Base-by-base conservation (phyloP, 2,329 filamentous ascomycete genomes). In the Monilinia fructicola region DNA sequence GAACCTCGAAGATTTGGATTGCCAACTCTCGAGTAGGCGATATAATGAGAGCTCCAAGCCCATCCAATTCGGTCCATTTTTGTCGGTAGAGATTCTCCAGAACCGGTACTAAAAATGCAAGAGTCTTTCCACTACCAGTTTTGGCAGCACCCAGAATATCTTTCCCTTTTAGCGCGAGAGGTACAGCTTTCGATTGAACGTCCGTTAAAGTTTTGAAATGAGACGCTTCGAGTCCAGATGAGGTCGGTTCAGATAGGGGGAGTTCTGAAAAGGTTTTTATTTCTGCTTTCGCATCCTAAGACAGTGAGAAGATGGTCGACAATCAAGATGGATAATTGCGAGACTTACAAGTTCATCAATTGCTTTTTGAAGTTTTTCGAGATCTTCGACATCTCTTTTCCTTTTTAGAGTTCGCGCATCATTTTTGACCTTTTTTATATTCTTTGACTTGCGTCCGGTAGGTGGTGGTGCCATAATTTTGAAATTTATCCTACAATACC, bases 121-220 rank as follows among this genome's bases (percentile, higher is more conserved):
- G 83, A 0, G 94, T 98, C 82, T 98, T 98, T 75, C 94, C 94
- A 76, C 91, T 96, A 62, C 94, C 94, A 0, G 94, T 98, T 79
- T 96, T 97, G 52, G 95, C 95, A 6, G 95, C 95, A 53, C 93
- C 95, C 52, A 99, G 87, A 52, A 99, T 91, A 77, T 99, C 95
- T 67, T 83, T 82, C 67, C 92, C 91, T 78, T 96, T 91, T 70
- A 99, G 84, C 11, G 92, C 93, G 68, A 93, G 83, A 7, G 92
- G 93, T 68, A 99, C 90, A n/a, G 93, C 93, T 75, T 89, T 89
- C 59, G 90, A 85, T 80, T 99, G 95, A 73, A 99, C 91, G 71
- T 97, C 93, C 69, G 95, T 99, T 71, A 97, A 83, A 59, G 86
- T 88, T 75, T 93, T 91, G 81, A 94, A 99, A 78, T 98, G 93